Evolutionary conservation across 176 grass and related monocot species (phyloP), one percentile per base, ranked within the genome.

Genomic region (Oryza nivara): DNA sequence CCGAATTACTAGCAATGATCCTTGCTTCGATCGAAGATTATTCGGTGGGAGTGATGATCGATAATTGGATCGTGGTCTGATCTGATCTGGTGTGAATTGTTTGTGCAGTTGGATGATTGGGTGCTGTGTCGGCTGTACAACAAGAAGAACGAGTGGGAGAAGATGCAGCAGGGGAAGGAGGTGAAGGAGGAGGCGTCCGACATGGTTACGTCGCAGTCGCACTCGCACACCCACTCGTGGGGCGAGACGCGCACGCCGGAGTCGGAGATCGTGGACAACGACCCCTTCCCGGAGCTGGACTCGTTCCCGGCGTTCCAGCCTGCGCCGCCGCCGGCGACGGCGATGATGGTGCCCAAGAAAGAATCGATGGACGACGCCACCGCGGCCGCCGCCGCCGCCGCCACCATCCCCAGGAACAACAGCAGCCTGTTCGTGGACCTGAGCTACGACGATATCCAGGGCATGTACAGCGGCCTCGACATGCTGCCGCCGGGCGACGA

Each of bases 81-180:
- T 73, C 22, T 67, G 45, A 52, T 38, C 23, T 26, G 0, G 28
- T 44, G 9, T 58, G 51, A 19, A n/a, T 63, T 19, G 20, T 0
- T 63, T 3, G 48, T 87, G 72, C 82, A 97, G 95, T 70, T 97
- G 92, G 95, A 95, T 80, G 95, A 94, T 40, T 94, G 90, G 92
- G 92, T 95, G 72, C 76, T 95, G 4, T 97, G 95, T 78, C 89
- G 92, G 0, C 66, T 97, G 8, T 95, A 94, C 88, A 94, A 93
- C 82, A 94, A 95, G 88, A 97, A 97, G 74, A 97, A 93, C 79
- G 83, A 85, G 76, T 94, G 92, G 95, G 90, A 90, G 89, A 97
- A 95, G 86, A 80, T 88, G 88, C 87, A 89, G 58, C 44, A 84
- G 65, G 85, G 74, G 54, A 82, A 85, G 73, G 30, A 35, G 13